These are phyloP conservation scores for Botrytis pseudocinerea DNA, from an alignment of 2,329 filamentous ascomycete genomes.

Conservation along the genomic window DNA sequence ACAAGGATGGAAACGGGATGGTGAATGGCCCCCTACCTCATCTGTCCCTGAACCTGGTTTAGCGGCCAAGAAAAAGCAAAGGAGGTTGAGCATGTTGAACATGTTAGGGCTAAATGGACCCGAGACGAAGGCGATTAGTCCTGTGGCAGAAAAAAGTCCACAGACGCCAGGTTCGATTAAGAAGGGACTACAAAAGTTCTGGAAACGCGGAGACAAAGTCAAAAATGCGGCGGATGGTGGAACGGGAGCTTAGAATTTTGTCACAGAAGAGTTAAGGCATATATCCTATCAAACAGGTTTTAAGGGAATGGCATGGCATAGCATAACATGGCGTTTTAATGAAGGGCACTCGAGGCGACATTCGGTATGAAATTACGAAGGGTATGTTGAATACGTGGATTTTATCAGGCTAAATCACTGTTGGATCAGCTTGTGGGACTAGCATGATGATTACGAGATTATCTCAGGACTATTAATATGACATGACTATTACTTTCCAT, in stretches of 20 bases:
- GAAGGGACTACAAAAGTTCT: slow-evolving; percentile 10
- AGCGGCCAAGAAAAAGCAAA: slow-evolving; percentile 29
- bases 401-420: not conserved
- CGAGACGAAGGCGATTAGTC: slow-evolving; percentile 14
- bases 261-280: not conserved
- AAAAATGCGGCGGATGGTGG: not conserved
- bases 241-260: not conserved
- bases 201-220: slow-evolving; percentile 17
- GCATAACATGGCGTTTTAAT: slow-evolving; percentile 4
- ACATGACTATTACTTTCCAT: not conserved
- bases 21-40: slow-evolving; percentile 81
- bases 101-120: slow-evolving; percentile 34
- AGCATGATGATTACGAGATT: not conserved
- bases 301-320: not conserved
- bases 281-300: not conserved
- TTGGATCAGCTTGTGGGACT: slow-evolving; percentile 1
- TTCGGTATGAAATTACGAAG: slow-evolving; percentile 6
- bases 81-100: slow-evolving; percentile 37
- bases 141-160: slow-evolving; percentile 19
- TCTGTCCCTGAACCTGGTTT: slow-evolving; percentile 45
- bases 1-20: slow-evolving; percentile 87
- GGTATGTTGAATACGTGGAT: slow-evolving; percentile 8
- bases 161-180: slow-evolving; percentile 7
- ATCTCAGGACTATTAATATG: not conserved
- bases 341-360: not conserved